A percentile compares a stretch with the other conserved stretches of the same genome.
Evolutionary conservation across 1,284 basidiomycete genomes (phyloP).

Genomic region (Tilletia walkeri): DNA sequence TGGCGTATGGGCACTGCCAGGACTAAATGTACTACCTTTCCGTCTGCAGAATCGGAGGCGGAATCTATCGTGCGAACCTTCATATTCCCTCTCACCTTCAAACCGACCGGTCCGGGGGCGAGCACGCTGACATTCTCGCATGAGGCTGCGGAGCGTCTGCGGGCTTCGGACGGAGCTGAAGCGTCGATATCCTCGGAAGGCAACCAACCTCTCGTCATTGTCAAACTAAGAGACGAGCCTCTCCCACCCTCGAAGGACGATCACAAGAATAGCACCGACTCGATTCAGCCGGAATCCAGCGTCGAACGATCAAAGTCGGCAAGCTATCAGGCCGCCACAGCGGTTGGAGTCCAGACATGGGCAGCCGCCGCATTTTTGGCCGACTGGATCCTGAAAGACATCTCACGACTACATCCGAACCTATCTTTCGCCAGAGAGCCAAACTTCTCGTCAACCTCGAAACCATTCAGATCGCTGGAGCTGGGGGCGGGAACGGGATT

Average conservation of each 20-base stretch:
- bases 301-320: neutral
- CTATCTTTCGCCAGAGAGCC: neutral
- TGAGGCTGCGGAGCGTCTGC: no score
- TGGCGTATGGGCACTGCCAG: no score
- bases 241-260: neutral
- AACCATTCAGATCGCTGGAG: neutral
- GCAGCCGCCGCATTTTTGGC: neutral
- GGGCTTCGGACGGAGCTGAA: no score
- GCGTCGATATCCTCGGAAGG: no score
- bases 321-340: slow-evolving; percentile 1
- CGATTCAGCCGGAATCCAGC: neutral
- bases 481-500: neutral
- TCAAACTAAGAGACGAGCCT: slow-evolving; percentile 9
- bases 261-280: neutral
- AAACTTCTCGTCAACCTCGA: neutral
- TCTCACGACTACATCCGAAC: neutral
- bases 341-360: slow-evolving; percentile 6
- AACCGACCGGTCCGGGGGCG: no score
- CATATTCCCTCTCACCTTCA: neutral
- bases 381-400: neutral
- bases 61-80: neutral
- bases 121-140: no score
- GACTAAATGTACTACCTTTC: no score
- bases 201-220: neutral
- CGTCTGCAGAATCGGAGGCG: neutral